Evolutionary conservation across 768 basidiomycete genomes (phyloP).

Genomic region (Boletus edulis): DNA sequence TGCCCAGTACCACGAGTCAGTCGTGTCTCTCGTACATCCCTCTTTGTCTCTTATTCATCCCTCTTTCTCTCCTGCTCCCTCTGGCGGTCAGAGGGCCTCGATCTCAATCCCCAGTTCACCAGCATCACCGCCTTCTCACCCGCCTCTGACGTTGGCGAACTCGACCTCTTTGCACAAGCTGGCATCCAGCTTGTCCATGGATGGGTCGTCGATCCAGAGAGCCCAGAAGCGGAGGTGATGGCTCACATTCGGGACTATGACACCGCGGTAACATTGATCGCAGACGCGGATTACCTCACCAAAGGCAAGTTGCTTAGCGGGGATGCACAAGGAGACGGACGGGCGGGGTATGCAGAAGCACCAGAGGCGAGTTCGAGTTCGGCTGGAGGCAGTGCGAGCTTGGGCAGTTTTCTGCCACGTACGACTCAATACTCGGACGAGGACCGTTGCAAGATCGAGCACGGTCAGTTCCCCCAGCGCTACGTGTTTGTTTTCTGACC

Average conservation of each 20-base stretch:
- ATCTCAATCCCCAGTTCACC: constrained; percentile 84
- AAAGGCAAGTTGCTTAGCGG: constrained; percentile 52
- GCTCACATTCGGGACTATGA: constrained; percentile 65
- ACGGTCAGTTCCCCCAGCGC: constrained; percentile 47
- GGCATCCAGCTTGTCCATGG: constrained; percentile 84
- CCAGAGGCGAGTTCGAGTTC: not conserved
- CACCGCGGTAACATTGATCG: constrained; percentile 67
- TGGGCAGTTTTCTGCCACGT: not conserved
- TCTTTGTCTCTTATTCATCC: not conserved
- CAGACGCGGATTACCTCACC: constrained; percentile 74
- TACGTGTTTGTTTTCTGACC: not conserved
- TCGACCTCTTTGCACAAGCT: constrained; percentile 81
- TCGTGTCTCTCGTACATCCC: constrained; percentile 6
- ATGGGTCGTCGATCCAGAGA: constrained; percentile 54
- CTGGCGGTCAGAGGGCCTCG: constrained; percentile 67
- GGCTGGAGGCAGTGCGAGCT: not conserved
- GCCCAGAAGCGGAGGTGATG: constrained; percentile 55
- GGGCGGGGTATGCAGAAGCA: not conserved
- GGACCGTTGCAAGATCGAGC: constrained; percentile 61
- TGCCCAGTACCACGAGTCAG: constrained; percentile 73
- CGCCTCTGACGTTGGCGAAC: constrained; percentile 63
- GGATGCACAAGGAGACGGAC: not conserved
- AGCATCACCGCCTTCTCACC: constrained; percentile 67
- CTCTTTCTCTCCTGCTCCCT: not conserved
- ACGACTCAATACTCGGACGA: constrained; percentile 43